Evolutionary conservation across 495 filamentous ascomycete species (phyloP), one percentile per base, ranked within the genome.

Genomic region (Astrothelium macrocarpum): DNA sequence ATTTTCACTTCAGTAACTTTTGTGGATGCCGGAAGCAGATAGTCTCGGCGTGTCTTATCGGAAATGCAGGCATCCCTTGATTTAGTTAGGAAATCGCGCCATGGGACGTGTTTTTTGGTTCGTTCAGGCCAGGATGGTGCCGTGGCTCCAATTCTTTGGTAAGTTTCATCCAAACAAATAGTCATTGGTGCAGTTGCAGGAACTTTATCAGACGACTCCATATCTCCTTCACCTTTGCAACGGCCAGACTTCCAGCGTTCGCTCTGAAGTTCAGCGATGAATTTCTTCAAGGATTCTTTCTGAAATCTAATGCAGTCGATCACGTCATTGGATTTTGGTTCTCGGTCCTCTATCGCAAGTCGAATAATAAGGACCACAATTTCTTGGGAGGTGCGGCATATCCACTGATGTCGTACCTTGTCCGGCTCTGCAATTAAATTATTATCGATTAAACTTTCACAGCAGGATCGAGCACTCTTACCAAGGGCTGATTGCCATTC

Each of bases 311-410:
- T 28, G 23, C 23, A 11, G 14, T 39, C 34, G 12, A 23, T 9
- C 45, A 5, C 11, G 20, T 18, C n/a, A 49, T 56, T 25, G 16
- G 9, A 10, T 29, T 29, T 5, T 56, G 25, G 9, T 20, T 56
- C 49, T 9, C 12, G 49, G 20, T 29, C 25, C 49, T 9, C 9
- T 26, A 16, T 28, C 2, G 49, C 25, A 29, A 26, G 25, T 56
- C 49, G 49, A 56, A 56, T 56, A 1, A 56, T 29, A 9, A 56
- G 20, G 25, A 56, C 29, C 49, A 56, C 49, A 11, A 56, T 56
- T 29, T 56, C 49, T 16, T 56, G 49, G 25, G 49, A 20, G 49
- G 23, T 56, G 20, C 49, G 49, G 49, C 49, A 56, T 56, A 56
- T 56, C 49, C 49, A 56, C 16, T 16, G 49, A 56, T 56, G 2